Evolutionary conservation across 1,284 basidiomycete species (phyloP), one percentile per base, ranked within the genome.

Genomic region (Pseudozyma hubeiensis): DNA sequence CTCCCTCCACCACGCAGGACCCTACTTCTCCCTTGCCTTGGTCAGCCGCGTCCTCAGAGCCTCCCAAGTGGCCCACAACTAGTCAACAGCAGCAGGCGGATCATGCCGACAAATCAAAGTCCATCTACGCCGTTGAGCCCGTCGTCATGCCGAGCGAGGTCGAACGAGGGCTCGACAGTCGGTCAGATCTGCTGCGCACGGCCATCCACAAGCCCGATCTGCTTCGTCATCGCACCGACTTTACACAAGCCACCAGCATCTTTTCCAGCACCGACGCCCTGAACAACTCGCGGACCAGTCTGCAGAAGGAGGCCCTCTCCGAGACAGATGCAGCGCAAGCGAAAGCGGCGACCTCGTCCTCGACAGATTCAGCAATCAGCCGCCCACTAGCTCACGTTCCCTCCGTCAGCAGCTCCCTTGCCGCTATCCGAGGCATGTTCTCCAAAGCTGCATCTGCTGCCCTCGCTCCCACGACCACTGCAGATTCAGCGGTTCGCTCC

Each of bases 161-260:
- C 13, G 53, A 46, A 5, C 50, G 41, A 8, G 47, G 54, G 31
- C 57, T 53, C 4, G 51, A 65, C 17, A 9, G 9, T 7, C 24
- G 30, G 7, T 58, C 55, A 29, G 44, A 58, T 13, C 16, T 53
- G 34, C 45, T 41, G 39, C 47, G 37, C 10, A 39, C 45, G 6
- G 44, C 53, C 9, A 49, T 30, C 41, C 39, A 55, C 35, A 57
- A 53, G 59, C 70, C 70, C 14, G 53, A 50, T 9, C 31, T 73
- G 14, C 45, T 35, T 4, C 61, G 71, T 31, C 51, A 70, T 7
- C 56, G 41, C 3, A 75, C 73, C 34, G 57, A 75, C 49, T 71
- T 66, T 33, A 75, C 73, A 13, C 64, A 55, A 24, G 73, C 61
- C 1, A 75, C 67, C 3, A 75, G 73, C 53, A 56, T 75, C 58